A percentile compares a stretch with the other conserved stretches of the same genome.
phyloP scores from a whole-genome alignment of 768 basidiomycete genomes.

The Russula lepida region DNA sequence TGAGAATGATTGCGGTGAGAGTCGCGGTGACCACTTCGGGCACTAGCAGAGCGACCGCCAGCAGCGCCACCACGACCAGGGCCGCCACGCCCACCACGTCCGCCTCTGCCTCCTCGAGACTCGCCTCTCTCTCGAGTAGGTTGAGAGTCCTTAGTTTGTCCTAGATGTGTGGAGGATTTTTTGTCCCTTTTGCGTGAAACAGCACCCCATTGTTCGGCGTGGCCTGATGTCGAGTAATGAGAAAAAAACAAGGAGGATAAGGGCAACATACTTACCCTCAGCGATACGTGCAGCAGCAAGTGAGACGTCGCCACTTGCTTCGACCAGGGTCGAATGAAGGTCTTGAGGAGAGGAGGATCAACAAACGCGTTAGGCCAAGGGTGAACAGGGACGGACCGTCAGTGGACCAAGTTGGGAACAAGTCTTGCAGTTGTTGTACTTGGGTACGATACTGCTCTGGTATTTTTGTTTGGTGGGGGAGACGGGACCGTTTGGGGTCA shows the following conservation, averaged over 20 bases:
- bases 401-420: slow-evolving; percentile 59
- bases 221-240: slow-evolving; percentile 38
- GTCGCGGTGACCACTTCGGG: slow-evolving; percentile 41
- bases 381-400: slow-evolving; percentile 42
- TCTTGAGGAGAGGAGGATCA: slow-evolving; percentile 34
- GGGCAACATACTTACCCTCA: slow-evolving; percentile 43
- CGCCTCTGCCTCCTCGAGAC: slow-evolving; percentile 56
- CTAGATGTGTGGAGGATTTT: slow-evolving; percentile 41
- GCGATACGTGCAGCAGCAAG: slow-evolving; percentile 64
- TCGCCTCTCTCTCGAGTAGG: slow-evolving; percentile 40
- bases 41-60: slow-evolving; percentile 36
- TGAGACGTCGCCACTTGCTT: slow-evolving; percentile 61
- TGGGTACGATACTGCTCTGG: slow-evolving; percentile 42
- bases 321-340: slow-evolving; percentile 57
- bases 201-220: slow-evolving; percentile 72
- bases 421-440: slow-evolving; percentile 57
- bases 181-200: slow-evolving; percentile 87
- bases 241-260: slow-evolving; percentile 22
- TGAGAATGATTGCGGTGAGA: slow-evolving; percentile 31
- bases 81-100: slow-evolving; percentile 49
- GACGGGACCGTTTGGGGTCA: slow-evolving; percentile 25
- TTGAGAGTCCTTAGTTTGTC: slow-evolving; percentile 44
- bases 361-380: slow-evolving; percentile 16
- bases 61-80: slow-evolving; percentile 33
- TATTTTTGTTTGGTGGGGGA: slow-evolving; percentile 20